Percentiles rank a stretch among this genome's conserved stretches.
phyloP scores from a whole-genome alignment of 805 yeast species.

The Priceomyces castillae region DNA sequence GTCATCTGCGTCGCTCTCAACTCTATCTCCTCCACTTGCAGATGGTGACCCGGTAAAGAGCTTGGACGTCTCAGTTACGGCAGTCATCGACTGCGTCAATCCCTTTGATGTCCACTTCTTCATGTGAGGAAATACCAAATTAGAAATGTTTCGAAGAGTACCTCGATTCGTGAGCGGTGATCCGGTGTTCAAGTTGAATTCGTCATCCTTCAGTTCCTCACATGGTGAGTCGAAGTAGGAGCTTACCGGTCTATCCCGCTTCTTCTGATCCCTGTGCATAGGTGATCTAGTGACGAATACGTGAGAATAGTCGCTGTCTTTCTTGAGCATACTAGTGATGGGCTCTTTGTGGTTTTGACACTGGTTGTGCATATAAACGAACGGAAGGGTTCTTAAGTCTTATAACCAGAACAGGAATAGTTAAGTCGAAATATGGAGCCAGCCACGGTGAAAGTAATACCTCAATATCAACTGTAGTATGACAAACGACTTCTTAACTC shows the following conservation, averaged over 20 bases:
- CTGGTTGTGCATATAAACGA: not conserved
- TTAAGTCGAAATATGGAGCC: too few species aligned
- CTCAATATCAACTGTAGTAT: too few species aligned
- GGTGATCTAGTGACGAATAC: not conserved
- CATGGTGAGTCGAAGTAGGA: conserved; percentile 40
- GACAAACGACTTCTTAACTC: too few species aligned
- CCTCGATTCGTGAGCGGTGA: conserved; percentile 22
- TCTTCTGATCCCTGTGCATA: conserved; percentile 4
- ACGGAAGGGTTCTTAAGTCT: too few species aligned
- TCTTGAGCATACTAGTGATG: not conserved
- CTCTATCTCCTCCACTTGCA: not conserved
- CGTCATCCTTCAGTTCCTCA: conserved; percentile 2
- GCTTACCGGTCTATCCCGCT: conserved; percentile 29
- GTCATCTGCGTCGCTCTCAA: not conserved
- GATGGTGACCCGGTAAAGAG: conserved; percentile 6
- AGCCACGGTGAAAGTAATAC: too few species aligned
- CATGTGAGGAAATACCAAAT: conserved; percentile 20
- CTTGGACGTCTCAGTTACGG: conserved; percentile 18
- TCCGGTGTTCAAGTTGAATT: not conserved
- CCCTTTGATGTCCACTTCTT: conserved; percentile 20
- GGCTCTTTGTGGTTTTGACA: not conserved
- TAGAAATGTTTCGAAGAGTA: conserved; percentile 29
- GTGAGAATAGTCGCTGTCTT: not conserved
- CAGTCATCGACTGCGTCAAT: conserved; percentile 19
- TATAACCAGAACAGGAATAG: too few species aligned